Evolutionary conservation across 2,329 filamentous ascomycete genomes (phyloP).

Genomic region (Cladosporium austrohemisphaericum): DNA sequence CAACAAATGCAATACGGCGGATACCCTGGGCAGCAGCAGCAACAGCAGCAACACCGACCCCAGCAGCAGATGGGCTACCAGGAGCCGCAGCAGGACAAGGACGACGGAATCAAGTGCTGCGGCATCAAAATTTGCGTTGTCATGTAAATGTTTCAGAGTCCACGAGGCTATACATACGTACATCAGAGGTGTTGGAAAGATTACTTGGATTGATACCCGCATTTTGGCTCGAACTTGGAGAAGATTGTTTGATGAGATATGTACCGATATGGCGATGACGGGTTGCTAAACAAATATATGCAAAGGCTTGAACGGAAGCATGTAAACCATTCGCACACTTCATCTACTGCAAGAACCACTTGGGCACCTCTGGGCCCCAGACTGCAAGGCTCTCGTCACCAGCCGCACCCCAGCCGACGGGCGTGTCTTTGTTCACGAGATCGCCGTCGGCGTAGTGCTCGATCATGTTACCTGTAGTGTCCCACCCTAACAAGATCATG

Average conservation of each 20-base stretch:
- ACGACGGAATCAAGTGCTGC: slow-evolving; percentile 31
- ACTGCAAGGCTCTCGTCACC: slow-evolving; percentile 27
- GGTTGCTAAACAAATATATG: too few relatives aligned
- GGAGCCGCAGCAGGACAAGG: slow-evolving; percentile 24
- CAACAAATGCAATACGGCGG: slow-evolving; percentile 44
- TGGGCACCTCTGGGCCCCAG: slow-evolving; percentile 32
- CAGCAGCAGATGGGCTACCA: slow-evolving; percentile 40
- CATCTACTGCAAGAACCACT: slow-evolving; percentile 25
- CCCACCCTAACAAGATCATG: slow-evolving; percentile 27
- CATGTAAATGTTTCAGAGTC: slow-evolving; percentile 24
- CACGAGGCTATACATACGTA: slow-evolving; percentile 1
- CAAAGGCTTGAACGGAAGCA: too few relatives aligned
- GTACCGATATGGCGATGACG: too few relatives aligned
- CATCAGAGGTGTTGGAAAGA: not conserved
- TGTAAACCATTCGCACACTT: not conserved
- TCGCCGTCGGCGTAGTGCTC: slow-evolving; percentile 64
- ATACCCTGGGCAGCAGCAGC: slow-evolving; percentile 41
- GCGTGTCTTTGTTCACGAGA: slow-evolving; percentile 55
- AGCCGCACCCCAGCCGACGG: slow-evolving; percentile 36
- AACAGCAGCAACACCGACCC: slow-evolving; percentile 46
- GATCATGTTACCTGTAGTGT: slow-evolving; percentile 57
- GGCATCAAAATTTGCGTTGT: slow-evolving; percentile 31
- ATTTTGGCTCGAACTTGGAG: not conserved
- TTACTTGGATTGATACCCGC: slow-evolving; percentile 10
- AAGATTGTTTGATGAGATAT: slow-evolving; percentile 1